Evolutionary conservation across 768 basidiomycete species (phyloP).

Genomic region (Suillus decipiens): DNA sequence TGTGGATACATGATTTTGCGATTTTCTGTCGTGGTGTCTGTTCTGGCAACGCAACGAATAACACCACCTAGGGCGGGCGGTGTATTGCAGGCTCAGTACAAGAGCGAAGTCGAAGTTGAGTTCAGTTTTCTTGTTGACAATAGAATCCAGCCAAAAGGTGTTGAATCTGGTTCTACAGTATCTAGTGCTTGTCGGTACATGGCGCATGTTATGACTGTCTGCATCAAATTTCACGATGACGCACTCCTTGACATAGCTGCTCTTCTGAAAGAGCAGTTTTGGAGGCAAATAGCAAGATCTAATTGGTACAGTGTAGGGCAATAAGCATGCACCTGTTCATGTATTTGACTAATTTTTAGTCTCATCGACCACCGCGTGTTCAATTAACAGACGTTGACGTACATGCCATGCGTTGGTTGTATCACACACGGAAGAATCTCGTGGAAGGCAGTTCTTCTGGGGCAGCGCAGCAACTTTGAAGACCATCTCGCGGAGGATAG

Average conservation of each 20-base stretch:
- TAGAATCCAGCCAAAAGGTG: not conserved
- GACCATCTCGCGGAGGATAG: not conserved
- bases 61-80: not conserved
- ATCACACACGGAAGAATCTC: not conserved
- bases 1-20: not conserved
- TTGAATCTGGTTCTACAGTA: not conserved
- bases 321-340: not conserved
- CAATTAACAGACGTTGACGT: not conserved
- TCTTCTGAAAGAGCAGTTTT: not conserved
- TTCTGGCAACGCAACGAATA: not conserved
- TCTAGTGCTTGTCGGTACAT: not conserved
- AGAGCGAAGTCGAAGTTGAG: not conserved
- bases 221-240: not conserved
- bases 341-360: not conserved
- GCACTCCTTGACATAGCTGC: not conserved
- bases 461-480: not conserved
- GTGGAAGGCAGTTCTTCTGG: not conserved
- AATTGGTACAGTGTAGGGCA: not conserved
- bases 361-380: not conserved
- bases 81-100: not conserved
- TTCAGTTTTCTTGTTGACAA: not conserved
- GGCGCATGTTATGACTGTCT: not conserved
- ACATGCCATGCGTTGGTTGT: not conserved
- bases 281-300: not conserved
- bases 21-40: not conserved